Percentiles rank a stretch among this genome's conserved stretches.
Evolutionary conservation across 805 yeast species (phyloP).

Genomic region (Cyberlindnera maritima): DNA sequence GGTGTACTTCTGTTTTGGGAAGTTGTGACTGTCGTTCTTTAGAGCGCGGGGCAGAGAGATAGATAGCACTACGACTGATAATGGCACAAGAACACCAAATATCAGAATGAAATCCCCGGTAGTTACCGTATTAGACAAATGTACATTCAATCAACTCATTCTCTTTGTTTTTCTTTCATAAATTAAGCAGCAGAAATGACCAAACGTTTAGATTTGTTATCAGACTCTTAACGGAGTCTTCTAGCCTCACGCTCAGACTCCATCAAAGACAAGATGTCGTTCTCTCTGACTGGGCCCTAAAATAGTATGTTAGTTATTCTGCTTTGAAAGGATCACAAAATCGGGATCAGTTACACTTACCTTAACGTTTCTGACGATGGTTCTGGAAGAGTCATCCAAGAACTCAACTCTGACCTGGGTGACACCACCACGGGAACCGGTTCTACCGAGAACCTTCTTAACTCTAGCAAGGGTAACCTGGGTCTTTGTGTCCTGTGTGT

Average conservation of each 20-base stretch:
- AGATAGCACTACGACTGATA: neutral
- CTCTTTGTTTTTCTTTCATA: conserved; percentile 10
- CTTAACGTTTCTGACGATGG: conserved; percentile 95
- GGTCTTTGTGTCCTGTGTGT: conserved; percentile 32
- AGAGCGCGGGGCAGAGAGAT: neutral
- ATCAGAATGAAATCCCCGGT: neutral
- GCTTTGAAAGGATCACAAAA: no score
- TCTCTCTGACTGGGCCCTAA: conserved; percentile 91
- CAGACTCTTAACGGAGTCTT: conserved; percentile 69
- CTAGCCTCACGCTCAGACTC: conserved; percentile 99
- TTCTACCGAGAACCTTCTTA: conserved; percentile 98
- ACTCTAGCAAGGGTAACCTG: conserved; percentile 98
- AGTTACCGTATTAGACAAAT: conserved; percentile 22
- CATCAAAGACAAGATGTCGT: conserved; percentile 98
- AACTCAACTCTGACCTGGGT: conserved; percentile 98
- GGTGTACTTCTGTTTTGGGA: conserved; percentile 7
- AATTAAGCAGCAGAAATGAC: conserved; percentile 17
- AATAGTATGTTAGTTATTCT: neutral
- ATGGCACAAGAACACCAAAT: neutral
- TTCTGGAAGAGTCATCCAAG: conserved; percentile 92
- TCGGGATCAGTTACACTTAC: conserved; percentile 14
- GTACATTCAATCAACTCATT: conserved; percentile 29
- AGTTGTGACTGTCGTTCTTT: conserved; percentile 20
- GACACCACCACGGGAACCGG: conserved; percentile 99
- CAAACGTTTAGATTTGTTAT: conserved; percentile 20